Evolutionary conservation across 2,329 filamentous ascomycete genomes (phyloP), one percentile per base, ranked within the genome.

Genomic region (Stromatinia cepivora): DNA sequence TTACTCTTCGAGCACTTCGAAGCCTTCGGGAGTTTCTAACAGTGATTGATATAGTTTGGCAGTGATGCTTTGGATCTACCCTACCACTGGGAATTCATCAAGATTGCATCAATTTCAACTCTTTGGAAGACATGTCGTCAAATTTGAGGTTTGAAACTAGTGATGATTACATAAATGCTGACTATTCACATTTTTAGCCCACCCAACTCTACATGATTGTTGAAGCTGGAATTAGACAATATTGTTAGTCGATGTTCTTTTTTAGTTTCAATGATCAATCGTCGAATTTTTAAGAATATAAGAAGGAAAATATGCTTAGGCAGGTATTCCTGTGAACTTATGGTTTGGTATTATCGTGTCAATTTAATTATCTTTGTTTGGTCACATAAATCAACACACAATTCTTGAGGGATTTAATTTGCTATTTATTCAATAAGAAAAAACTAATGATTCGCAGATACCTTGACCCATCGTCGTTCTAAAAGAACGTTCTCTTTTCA

Each of bases 151-250:
- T 20, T 52, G 46, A 28, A 20, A 28, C 31, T 52, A 63, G 61
- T 25, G 61, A 39, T 63, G 61, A 52, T 63, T 63, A 63, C 61
- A 52, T 63, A 63, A 63, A 28, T 39, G n/a, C 31, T 63, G 46
- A 63, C 61, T 52, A 58, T 22, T 25, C 8, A 25, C 4, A 22
- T 20, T 6, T 25, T 11, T 15, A 11, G 39, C 22, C 5, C 53
- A 57, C 17, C 13, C 39, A 42, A 42, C 13, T 42, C 39, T 4
- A 42, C 39, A 42, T 42, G 50, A 28, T 3, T 13, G 50, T 25
- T 25, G 22, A 53, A 53, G 50, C n/a, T 53, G 25, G 10, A 28
- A 53, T 53, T 28, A 53, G 1, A 39, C 36, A 39, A 39, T 13
- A 39, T 13, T 39, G 36, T 39, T 13, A 39, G 13, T 39, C 36